Evolutionary conservation across 768 basidiomycete genomes (phyloP).

Genomic region (Agaricus subrufescens): DNA sequence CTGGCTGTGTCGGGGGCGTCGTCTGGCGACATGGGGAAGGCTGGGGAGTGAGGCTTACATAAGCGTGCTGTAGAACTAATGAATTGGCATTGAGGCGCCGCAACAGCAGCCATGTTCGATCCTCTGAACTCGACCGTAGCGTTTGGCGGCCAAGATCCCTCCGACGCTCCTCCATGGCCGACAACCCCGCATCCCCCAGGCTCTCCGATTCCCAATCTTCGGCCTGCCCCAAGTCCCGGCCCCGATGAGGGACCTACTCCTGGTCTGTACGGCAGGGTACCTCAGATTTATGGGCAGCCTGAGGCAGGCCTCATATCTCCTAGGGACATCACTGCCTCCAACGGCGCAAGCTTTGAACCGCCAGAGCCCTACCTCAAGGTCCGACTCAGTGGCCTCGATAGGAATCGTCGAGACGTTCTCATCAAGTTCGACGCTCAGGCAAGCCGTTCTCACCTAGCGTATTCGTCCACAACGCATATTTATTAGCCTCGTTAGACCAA

Average conservation of each 20-base stretch:
- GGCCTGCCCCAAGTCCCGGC: conserved; percentile 51
- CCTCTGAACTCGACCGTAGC: conserved; percentile 54
- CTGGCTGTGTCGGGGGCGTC: not conserved
- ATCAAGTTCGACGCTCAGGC: conserved; percentile 96
- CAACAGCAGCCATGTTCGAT: conserved; percentile 51
- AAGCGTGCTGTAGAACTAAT: not conserved
- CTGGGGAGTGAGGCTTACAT: not conserved
- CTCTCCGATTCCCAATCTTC: conserved; percentile 68
- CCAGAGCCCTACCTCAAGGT: conserved; percentile 83
- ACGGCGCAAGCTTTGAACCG: conserved; percentile 71
- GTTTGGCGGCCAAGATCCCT: conserved; percentile 45
- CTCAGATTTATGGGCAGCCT: conserved; percentile 85
- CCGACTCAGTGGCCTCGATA: conserved; percentile 85
- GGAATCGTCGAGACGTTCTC: conserved; percentile 92
- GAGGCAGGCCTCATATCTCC: conserved; percentile 82
- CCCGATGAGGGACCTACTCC: conserved; percentile 49
- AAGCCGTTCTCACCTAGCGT: conserved; percentile 15
- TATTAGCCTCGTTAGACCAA: conserved; percentile 63
- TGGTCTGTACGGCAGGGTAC: conserved; percentile 71
- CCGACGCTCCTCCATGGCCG: conserved; percentile 66
- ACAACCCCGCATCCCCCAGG: conserved; percentile 73
- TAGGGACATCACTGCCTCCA: conserved; percentile 53
- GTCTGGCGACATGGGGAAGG: no score
- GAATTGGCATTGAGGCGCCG: no score
- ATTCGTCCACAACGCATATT: not conserved